These are phyloP conservation scores for Bathelium albidoporum DNA, from an alignment of 495 filamentous ascomycete genomes.

Conservation along the genomic window DNA sequence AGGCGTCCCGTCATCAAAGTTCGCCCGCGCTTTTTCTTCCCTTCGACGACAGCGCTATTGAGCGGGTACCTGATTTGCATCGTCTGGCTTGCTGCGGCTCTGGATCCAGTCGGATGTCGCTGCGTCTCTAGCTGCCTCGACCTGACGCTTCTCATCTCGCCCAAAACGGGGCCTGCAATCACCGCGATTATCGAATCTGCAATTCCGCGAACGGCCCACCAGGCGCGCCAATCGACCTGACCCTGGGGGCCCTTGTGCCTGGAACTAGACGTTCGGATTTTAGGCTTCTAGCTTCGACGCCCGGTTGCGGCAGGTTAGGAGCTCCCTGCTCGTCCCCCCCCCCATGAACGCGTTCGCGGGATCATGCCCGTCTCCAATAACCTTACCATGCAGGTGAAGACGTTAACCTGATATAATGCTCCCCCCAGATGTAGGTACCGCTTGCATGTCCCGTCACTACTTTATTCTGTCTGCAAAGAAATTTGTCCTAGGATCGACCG, in stretches of 20 bases:
- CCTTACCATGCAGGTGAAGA: not conserved
- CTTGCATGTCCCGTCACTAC: not conserved
- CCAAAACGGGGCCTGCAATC: not conserved
- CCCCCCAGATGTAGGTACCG: not conserved
- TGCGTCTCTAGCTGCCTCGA: not conserved
- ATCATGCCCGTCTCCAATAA: not conserved
- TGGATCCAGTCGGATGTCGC: not conserved
- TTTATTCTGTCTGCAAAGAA: not conserved
- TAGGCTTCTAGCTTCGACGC: constrained; percentile 2
- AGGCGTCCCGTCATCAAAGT: not conserved
- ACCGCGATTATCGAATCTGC: constrained; percentile 2
- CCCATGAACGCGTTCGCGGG: not conserved
- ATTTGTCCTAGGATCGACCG: not conserved
- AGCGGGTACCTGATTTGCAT: constrained; percentile 1
- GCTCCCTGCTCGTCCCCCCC: not conserved
- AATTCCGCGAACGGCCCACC: not conserved
- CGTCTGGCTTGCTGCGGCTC: not conserved
- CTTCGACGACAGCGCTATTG: not conserved
- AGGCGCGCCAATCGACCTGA: not conserved
- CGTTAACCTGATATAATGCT: not conserved
- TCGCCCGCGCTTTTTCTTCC: not conserved
- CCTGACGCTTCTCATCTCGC: not conserved
- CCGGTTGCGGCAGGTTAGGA: not conserved
- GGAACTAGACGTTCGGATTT: not conserved
- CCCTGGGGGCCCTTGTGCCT: not conserved